phyloP scores from a whole-genome alignment of 768 basidiomycete genomes.

The Exsudoporus frostii region DNA sequence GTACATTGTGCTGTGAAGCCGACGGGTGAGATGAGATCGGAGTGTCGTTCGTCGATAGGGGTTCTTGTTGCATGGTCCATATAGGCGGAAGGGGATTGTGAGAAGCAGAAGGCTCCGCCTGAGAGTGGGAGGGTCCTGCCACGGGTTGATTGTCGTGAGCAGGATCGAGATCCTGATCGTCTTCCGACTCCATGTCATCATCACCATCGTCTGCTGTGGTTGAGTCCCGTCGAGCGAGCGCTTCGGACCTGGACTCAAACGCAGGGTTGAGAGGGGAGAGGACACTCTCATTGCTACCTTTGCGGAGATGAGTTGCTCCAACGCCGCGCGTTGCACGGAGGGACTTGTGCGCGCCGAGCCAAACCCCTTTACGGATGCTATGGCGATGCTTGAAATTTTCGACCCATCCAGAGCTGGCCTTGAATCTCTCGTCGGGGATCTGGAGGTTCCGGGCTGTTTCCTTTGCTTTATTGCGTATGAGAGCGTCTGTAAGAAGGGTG shows the following conservation, averaged over 20 bases:
- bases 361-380: constrained; percentile 66
- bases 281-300: constrained; percentile 32
- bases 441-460: constrained; percentile 55
- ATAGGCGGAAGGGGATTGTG: constrained; percentile 33
- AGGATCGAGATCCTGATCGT: constrained; percentile 30
- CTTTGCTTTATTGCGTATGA: constrained; percentile 63
- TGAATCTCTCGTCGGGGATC: constrained; percentile 73
- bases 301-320: constrained; percentile 35
- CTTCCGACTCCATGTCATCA: constrained; percentile 38
- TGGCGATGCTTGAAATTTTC: constrained; percentile 88
- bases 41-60: constrained; percentile 24
- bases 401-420: constrained; percentile 89
- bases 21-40: constrained; percentile 33
- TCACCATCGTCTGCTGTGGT: constrained; percentile 31
- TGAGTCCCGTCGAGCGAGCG: constrained; percentile 25
- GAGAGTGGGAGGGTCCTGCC: constrained; percentile 32
- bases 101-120: constrained; percentile 20
- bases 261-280: constrained; percentile 40
- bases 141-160: constrained; percentile 24
- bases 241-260: constrained; percentile 35
- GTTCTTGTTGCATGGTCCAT: constrained; percentile 33
- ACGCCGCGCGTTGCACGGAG: constrained; percentile 31
- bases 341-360: constrained; percentile 41
- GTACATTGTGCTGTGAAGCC: constrained; percentile 25
- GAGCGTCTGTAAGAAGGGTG: constrained; percentile 58